Base-by-base conservation (phyloP, 345 rosid genomes). In the Psidium guajava region DNA sequence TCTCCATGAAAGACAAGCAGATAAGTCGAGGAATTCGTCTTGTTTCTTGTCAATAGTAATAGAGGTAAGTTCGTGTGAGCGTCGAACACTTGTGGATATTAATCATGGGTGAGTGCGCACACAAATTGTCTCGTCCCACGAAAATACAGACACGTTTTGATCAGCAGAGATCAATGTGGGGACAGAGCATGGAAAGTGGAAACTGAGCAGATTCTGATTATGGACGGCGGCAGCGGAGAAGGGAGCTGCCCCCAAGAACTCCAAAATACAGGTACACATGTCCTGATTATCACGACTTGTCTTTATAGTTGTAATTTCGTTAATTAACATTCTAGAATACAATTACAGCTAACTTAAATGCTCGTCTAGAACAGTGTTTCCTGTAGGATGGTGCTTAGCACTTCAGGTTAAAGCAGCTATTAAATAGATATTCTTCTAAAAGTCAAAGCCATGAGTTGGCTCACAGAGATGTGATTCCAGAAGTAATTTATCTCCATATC, bases 241-340 rank as follows among this genome's bases (percentile, higher is more conserved):
- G 86, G 85, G 24, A 90, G 91, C 91, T 80, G 91, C 89, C n/a
- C n/a, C n/a, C 82, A 18, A 59, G 55, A 90, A 89, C 90, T 87
- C 89, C 5, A 82, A 89, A 52, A 1, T 1, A 36, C 90, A 87
- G 92, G 91, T 87, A 27, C 28, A 24, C 27, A 20, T 80, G 6
- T 54, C 84, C 54, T 49, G 28, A 24, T 51, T 47, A 14, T 6
- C 21, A 8, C 27, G 40, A 11, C 10, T 9, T 54, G 53, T 12
- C 52, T 47, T 57, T 54, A 13, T 7, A 28, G 16, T 28, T 40
- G 25, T 24, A 10, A 44, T 9, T 49, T 50, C 82, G 0, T 25
- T 42, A 25, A 24, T 49, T 27, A 14, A 28, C 42, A 2, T 44
- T 11, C 53, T 44, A 44, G 16, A 49, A 22, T 22, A 22, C 28